These are phyloP conservation scores for Melanomma pulvis-pyrius DNA, from an alignment of 495 filamentous ascomycete species.

Conservation along the genomic window DNA sequence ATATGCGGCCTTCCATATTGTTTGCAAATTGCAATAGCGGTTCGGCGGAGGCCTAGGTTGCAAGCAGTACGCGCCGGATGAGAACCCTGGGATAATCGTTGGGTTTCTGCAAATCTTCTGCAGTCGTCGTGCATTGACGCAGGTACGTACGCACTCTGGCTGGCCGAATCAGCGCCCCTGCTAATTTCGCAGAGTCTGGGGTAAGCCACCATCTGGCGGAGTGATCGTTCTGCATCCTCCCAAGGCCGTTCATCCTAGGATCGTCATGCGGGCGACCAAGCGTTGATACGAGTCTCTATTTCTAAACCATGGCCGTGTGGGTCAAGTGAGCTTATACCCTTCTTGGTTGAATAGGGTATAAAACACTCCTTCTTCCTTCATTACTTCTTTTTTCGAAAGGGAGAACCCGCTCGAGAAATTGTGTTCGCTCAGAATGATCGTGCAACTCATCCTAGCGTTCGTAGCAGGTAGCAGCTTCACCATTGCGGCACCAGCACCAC, in stretches of 20 bases:
- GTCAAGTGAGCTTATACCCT: neutral
- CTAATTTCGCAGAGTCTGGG: constrained; percentile 6
- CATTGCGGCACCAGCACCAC: constrained; percentile 8
- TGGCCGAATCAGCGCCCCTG: constrained; percentile 13
- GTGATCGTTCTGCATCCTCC: neutral
- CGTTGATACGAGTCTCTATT: neutral
- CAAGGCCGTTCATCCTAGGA: neutral
- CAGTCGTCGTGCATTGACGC: constrained; percentile 10
- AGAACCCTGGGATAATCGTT: neutral
- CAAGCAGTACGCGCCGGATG: neutral
- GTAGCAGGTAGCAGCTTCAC: neutral
- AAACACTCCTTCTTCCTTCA: neutral
- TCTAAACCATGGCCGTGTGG: neutral
- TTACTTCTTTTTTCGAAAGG: neutral
- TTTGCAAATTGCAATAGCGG: neutral
- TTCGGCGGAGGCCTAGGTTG: neutral
- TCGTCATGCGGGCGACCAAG: constrained; percentile 1
- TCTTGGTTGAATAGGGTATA: neutral
- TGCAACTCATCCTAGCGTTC: neutral
- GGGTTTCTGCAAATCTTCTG: constrained; percentile 3
- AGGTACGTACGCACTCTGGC: constrained; percentile 20
- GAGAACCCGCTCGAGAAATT: neutral
- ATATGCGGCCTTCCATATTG: neutral
- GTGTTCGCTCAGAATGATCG: neutral
- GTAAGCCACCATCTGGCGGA: constrained; percentile 1